Percentiles rank a stretch among this genome's conserved stretches.
Conservation (phyloP, 2,329 filamentous ascomycete genomes). For the Ceratocystis smalleyi region DNA sequence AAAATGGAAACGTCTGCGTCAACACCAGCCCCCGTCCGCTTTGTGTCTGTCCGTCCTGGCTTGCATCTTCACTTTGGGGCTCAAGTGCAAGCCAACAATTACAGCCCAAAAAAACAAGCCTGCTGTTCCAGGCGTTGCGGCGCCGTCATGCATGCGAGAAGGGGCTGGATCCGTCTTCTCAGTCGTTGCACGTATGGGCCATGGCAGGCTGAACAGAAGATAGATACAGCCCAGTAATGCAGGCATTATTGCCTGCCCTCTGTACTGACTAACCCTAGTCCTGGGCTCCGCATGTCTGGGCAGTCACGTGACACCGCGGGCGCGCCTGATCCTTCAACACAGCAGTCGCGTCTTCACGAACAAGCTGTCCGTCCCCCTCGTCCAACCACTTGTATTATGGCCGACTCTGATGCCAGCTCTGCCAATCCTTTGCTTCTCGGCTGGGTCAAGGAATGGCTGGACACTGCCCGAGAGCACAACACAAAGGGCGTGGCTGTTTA, state of each 20-base stretch:
- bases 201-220: too few species aligned
- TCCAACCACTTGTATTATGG: constrained; percentile 7
- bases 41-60: constrained; percentile 22
- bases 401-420: constrained; percentile 25
- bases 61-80: background rate
- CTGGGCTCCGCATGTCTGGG: too few species aligned
- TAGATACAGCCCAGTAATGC: too few species aligned
- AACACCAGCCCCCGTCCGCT: background rate
- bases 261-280: too few species aligned
- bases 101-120: background rate
- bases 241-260: too few species aligned
- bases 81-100: background rate
- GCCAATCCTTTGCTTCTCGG: constrained; percentile 55
- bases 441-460: constrained; percentile 67
- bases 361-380: background rate
- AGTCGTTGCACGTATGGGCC: background rate
- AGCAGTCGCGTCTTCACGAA: too few species aligned
- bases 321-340: too few species aligned
- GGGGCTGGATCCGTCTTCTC: background rate
- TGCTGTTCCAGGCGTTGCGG: background rate
- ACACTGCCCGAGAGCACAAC: constrained; percentile 51
- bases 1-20: background rate
- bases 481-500: constrained; percentile 58
- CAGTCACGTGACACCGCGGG: background rate
- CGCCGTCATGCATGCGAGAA: background rate